Evolutionary conservation across 768 basidiomycete genomes (phyloP).

Genomic region (Mycena alexandri): DNA sequence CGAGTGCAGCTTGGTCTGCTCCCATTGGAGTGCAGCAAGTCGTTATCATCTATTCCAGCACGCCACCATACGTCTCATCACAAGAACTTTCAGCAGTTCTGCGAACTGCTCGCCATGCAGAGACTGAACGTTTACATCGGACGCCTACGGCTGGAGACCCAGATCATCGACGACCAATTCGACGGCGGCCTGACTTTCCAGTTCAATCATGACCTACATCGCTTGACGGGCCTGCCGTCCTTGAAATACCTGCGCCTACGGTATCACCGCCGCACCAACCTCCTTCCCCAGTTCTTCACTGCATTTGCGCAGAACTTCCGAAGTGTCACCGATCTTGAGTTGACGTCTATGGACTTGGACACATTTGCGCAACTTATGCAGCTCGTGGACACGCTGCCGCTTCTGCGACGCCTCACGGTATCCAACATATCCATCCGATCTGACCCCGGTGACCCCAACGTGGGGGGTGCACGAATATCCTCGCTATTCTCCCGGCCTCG

Average conservation of each 20-base stretch:
- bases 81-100: constrained; percentile 12
- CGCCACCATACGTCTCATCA: constrained; percentile 18
- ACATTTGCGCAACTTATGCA: constrained; percentile 14
- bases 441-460: neutral
- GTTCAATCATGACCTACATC: constrained; percentile 16
- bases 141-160: constrained; percentile 18
- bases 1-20: constrained; percentile 23
- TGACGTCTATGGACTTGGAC: constrained; percentile 4
- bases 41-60: constrained; percentile 22
- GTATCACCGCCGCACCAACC: constrained; percentile 4
- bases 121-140: constrained; percentile 20
- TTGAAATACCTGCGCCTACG: constrained; percentile 14
- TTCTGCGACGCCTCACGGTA: constrained; percentile 13
- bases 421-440: neutral
- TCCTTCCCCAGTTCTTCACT: neutral
- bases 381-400: neutral
- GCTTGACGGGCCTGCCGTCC: constrained; percentile 3
- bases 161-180: too few species aligned
- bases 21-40: constrained; percentile 14
- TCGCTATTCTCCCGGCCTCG: too few species aligned
- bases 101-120: constrained; percentile 15
- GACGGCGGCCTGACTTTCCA: neutral
- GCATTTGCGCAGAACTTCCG: constrained; percentile 10
- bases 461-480: too few species aligned
- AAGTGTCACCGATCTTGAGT: constrained; percentile 14